Evolutionary conservation across 352 stramenopile species (phyloP), one percentile per base, ranked within the genome.

Genomic region (Phytopythium kandeliae): DNA sequence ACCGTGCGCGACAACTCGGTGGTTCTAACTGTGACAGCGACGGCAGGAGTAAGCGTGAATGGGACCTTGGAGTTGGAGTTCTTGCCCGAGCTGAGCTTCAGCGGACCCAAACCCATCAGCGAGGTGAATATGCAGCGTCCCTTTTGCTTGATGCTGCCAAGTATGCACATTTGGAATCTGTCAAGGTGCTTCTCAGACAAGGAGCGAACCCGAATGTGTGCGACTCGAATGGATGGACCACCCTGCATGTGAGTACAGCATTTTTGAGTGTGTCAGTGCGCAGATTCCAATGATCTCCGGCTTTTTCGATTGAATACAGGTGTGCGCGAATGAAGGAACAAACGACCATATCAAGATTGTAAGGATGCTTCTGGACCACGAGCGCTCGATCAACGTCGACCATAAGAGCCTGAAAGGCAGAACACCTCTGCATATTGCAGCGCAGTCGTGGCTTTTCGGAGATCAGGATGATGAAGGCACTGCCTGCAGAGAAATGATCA

Each of bases 191-290:
- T 19, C 58, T 87, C 0, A 53, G 70, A n/a, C 52, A 70, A 54
- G 69, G 63, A 17, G 51, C 55, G 13, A 58, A 74, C 11, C 53
- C 71, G 2, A 65, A 62, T 21, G 59, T 56, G n/a, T 62, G 58
- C 47, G 78, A 89, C 55, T 53, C 59, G 1, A 81, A 87, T 22
- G 71, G 63, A 1, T 89, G 78, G 78, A 85, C 73, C 1, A 53
- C 65, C 28, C 52, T 89, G 10, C 78, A 89, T 57, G 75, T 86
- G 44, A 19, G 69, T 74, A 34, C n/a, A n/a, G 9, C 0, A 25
- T 13, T 17, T 38, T 2, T 26, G 3, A 28, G 19, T 58, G 26
- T 48, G 19, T 54, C 15, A 49, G 36, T 3, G 5, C 42, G 31
- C 31, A 26, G 0, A 6, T 30, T 53, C 8, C 17, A n/a, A 12